These are phyloP conservation scores for Aspergillus ochraceoroseus DNA, from an alignment of 2,329 filamentous ascomycete species.

Conservation along the genomic window DNA sequence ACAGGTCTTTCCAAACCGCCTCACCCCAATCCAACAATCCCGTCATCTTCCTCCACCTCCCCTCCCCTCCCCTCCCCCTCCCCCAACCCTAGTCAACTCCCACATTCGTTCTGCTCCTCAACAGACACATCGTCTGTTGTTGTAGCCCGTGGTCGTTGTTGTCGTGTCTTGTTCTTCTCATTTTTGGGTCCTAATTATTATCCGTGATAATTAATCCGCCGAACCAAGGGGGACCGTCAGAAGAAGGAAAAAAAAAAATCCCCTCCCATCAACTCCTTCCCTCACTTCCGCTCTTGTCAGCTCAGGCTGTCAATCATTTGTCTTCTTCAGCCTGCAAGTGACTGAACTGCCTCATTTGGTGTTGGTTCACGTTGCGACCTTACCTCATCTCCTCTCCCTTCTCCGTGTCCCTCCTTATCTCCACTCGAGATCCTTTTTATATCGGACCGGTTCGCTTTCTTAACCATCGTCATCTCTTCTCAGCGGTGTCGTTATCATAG, in stretches of 20 bases:
- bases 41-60: constrained; percentile 9
- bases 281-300: constrained; percentile 16
- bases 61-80: constrained; percentile 1
- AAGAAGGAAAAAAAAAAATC: constrained; percentile 14
- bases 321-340: constrained; percentile 22
- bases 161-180: constrained; percentile 13
- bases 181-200: constrained; percentile 10
- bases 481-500: constrained; percentile 6
- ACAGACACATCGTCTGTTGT: constrained; percentile 13
- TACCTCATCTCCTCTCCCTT: constrained; percentile 12
- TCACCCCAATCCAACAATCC: constrained; percentile 16
- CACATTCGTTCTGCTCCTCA: constrained; percentile 14
- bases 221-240: constrained; percentile 10
- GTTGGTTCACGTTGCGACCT: constrained; percentile 22
- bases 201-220: constrained; percentile 8
- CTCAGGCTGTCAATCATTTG: constrained; percentile 26
- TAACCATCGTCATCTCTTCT: constrained; percentile 10
- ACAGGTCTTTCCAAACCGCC: constrained; percentile 22
- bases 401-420: constrained; percentile 10
- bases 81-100: constrained; percentile 14
- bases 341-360: constrained; percentile 16
- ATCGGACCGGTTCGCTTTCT: constrained; percentile 15
- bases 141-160: constrained; percentile 17
- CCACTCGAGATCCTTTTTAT: constrained; percentile 10
- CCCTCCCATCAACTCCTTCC: constrained; percentile 10